Percentiles rank a stretch among this genome's conserved stretches.
phyloP scores from a whole-genome alignment of 495 filamentous ascomycete species.

The Acidomyces sp. region DNA sequence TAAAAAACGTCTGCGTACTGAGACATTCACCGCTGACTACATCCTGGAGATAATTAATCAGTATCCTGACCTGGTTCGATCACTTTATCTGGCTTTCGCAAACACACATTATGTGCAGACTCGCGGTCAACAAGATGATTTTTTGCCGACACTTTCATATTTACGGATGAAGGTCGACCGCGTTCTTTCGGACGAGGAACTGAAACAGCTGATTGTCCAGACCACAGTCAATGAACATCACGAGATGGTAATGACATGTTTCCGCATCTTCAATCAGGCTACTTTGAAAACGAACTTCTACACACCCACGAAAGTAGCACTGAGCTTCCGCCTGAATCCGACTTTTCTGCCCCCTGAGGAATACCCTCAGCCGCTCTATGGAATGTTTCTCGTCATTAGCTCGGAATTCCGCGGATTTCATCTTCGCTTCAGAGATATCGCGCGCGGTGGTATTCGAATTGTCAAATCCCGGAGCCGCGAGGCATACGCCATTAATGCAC shows the following conservation, averaged over 20 bases:
- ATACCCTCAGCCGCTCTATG: conserved; percentile 86
- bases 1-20: conserved; percentile 85
- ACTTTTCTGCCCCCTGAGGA: conserved; percentile 78
- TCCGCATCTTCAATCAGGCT: conserved; percentile 81
- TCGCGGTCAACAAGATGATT: conserved; percentile 59
- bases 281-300: conserved; percentile 98
- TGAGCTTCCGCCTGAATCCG: conserved; percentile 90
- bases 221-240: conserved; percentile 86
- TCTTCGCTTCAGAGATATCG: conserved; percentile 92
- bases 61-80: conserved; percentile 76
- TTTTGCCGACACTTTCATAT: conserved; percentile 70
- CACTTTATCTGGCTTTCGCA: conserved; percentile 84
- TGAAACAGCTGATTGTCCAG: conserved; percentile 70
- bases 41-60: conserved; percentile 92
- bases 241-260: conserved; percentile 95
- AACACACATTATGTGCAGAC: conserved; percentile 80
- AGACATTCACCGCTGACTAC: conserved; percentile 96
- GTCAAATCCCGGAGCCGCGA: conserved; percentile 94
- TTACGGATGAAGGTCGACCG: conserved; percentile 57
- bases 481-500: conserved; percentile 89
- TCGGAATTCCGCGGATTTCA: conserved; percentile 96
- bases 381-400: conserved; percentile 96
- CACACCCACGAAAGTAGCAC: conserved; percentile 94
- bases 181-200: conserved; percentile 62
- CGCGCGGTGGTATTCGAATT: conserved; percentile 92